Base-by-base conservation (phyloP, 2,329 filamentous ascomycete genomes). In the Verticillium klebahnii region DNA sequence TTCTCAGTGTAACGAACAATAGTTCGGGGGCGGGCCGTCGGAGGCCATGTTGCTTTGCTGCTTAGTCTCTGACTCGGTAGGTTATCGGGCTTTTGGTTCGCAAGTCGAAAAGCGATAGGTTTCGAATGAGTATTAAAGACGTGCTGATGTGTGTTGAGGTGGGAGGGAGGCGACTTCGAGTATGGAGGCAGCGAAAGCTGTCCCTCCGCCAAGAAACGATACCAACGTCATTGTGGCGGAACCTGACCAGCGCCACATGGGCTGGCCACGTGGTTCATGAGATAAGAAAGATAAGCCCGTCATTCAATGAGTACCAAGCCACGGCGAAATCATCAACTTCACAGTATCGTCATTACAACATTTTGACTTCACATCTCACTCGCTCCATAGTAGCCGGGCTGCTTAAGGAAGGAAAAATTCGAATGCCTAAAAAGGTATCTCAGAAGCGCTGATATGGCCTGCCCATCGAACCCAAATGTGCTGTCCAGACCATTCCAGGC, bases 21-120 rank as follows among this genome's bases (percentile, higher is more conserved):
- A 88, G 69, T 88, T 81, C 23, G 84, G 82, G 34, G 83, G 83
- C 9, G 78, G 67, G 59, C 74, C 75, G 56, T 74, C 34, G 50
- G 62, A 60, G 56, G 62, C 64, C 59, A 65, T 65, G 19, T 55
- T 62, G 54, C 7, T 50, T 8, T 17, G 17, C 7, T 8, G 6
- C 17, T n/a, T 1, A 5, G 45, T 23, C 8, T 50, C 45, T 36
- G 34, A 11, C 23, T 23, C 8, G 19, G 1, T 50, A 50, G 5
- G 1, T 19, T 23, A 8, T 50, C 19, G 7, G 8, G 4, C 19
- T 25, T 23, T 14, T 23, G 23, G 45, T n/a, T 50, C 12, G 7
- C 45, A 25, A 12, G 12, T 14, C 9, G 14, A 14, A 36, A 9
- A 36, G 11, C 34, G 7, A 36, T 36, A 36, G 34, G 34, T 9